Conservation (phyloP, 331 rosid species). For the Dryas integrifolia region DNA sequence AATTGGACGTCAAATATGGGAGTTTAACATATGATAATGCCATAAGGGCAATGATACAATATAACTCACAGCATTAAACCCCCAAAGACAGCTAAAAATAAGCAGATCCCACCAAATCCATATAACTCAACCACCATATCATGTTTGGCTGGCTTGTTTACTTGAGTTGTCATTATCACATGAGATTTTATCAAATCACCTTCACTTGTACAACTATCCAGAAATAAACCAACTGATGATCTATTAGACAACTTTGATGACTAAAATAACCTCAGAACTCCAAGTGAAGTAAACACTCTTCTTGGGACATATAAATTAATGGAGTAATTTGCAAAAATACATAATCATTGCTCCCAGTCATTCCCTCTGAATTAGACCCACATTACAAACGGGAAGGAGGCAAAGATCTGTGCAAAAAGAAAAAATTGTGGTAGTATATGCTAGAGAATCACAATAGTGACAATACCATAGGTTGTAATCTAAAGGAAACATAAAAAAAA, state of each 20-base stretch:
- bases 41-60: too few species aligned
- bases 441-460: constrained; percentile 42
- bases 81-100: background rate
- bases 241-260: background rate
- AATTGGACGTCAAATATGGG: background rate
- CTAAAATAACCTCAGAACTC: background rate
- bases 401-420: constrained; percentile 35
- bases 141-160: background rate
- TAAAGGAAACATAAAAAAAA: constrained; percentile 18
- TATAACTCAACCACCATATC: background rate
- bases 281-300: constrained; percentile 13
- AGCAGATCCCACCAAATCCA: background rate
- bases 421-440: constrained; percentile 33
- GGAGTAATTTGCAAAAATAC: constrained; percentile 11
- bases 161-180: background rate
- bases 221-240: background rate
- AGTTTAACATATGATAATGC: background rate
- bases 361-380: constrained; percentile 1
- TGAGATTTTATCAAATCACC: background rate
- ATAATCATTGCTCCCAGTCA: constrained; percentile 10
- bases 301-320: background rate
- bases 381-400: constrained; percentile 28
- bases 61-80: too few species aligned
- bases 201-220: background rate
- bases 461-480: constrained; percentile 28